These are phyloP conservation scores for Fraxinus floribunda DNA, from an alignment of 305 asterid species.

Conservation along the genomic window DNA sequence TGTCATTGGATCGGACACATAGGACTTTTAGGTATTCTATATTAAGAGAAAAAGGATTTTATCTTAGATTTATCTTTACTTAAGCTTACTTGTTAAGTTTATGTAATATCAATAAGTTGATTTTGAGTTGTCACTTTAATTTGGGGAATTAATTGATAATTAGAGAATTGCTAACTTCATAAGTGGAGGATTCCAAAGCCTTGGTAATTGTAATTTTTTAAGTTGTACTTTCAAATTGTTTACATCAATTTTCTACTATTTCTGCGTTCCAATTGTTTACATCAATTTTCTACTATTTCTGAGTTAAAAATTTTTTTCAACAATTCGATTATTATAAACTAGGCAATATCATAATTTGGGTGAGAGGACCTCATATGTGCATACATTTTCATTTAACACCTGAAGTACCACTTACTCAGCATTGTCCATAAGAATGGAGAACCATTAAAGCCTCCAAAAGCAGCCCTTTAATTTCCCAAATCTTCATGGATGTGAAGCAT, in stretches of 20 bases:
- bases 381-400: background rate
- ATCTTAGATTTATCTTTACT: background rate
- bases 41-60: background rate
- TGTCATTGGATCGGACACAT: background rate
- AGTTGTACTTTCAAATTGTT: background rate
- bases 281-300: background rate
- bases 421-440: background rate
- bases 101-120: too few relatives aligned
- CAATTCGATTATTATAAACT: background rate
- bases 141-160: background rate
- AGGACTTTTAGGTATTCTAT: background rate
- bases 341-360: background rate
- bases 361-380: background rate
- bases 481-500: background rate
- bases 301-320: background rate
- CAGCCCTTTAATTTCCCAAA: background rate
- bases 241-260: background rate
- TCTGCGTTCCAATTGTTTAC: too few relatives aligned
- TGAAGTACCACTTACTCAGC: background rate
- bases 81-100: background rate
- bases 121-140: too few relatives aligned
- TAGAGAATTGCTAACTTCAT: background rate
- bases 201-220: background rate
- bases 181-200: background rate
- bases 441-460: background rate